These are phyloP conservation scores for Gillenia trifoliata DNA, from an alignment of 306 rosid species.

Conservation along the genomic window DNA sequence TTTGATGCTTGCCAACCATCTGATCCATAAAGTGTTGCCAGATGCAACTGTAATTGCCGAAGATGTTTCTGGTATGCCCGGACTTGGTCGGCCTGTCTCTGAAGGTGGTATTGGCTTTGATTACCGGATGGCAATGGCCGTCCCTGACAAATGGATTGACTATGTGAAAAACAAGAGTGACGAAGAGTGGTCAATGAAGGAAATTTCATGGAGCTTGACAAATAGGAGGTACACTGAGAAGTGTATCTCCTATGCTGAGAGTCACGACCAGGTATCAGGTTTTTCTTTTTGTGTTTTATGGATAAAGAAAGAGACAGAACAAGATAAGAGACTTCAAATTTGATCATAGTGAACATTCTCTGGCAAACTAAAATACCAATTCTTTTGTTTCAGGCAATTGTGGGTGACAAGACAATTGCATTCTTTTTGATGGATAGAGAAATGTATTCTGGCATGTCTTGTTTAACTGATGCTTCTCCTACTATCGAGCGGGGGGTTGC, in stretches of 20 bases:
- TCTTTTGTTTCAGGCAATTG: slow-evolving; percentile 53
- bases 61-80: slow-evolving; percentile 99
- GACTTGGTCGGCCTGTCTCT: slow-evolving; percentile 68
- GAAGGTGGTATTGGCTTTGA: slow-evolving; percentile 87
- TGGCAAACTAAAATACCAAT: not conserved
- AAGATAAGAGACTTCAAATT: not conserved
- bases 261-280: slow-evolving; percentile 86
- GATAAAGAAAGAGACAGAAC: not conserved
- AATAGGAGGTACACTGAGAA: slow-evolving; percentile 91
- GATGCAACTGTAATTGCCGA: slow-evolving; percentile 89
- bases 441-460: slow-evolving; percentile 96
- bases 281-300: slow-evolving; percentile 3
- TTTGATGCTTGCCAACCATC: slow-evolving; percentile 82
- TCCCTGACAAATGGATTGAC: slow-evolving; percentile 96
- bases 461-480: slow-evolving; percentile 67
- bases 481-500: slow-evolving; percentile 83
- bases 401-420: slow-evolving; percentile 89
- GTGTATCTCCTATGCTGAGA: slow-evolving; percentile 90
- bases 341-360: slow-evolving; percentile 8
- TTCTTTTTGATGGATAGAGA: slow-evolving; percentile 81
- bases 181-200: slow-evolving; percentile 77
- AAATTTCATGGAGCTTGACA: slow-evolving; percentile 69
- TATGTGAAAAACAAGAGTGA: slow-evolving; percentile 80
- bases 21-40: slow-evolving; percentile 63
- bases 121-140: slow-evolving; percentile 88